Base-by-base conservation (phyloP, 805 yeast genomes). In the Candida tibetensis region DNA sequence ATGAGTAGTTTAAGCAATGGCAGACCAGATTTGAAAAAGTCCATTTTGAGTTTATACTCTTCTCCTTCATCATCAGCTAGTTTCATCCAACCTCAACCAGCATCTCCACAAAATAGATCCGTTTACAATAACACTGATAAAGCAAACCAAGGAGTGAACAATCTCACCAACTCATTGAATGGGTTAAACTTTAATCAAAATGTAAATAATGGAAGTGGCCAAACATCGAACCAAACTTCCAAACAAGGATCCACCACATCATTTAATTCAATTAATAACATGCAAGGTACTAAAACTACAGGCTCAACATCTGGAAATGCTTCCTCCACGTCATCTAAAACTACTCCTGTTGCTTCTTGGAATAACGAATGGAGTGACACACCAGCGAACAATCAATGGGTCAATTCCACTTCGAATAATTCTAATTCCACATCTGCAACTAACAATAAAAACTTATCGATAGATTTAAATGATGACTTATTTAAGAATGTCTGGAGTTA, bases 11-110 rank as follows among this genome's bases (percentile, higher is more conserved):
- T 41, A 18, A 31, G 19, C 26, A 52, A 43, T 31, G 58, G 59
- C 23, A 74, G 96, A 53, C 91, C 93, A 3, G 97, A 91, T 54
- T 72, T 93, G 60, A 93, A 93, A 57, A 87, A 87, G 64, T 87
- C 96, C 1, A 93, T 93, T 42, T 65, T 93, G 42, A 88, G 97
- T 17, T 72, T 93, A 37, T 93, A 93, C 59, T 78, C 95, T 1
- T 76, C 71, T 10, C 72, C 72, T 14, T 59, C 71, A 1, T 59
- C 85, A 2, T 85, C 82, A 15, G 62, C 68, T 14, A 57, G 60
- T 37, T 54, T 62, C 42, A 42, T 50, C 15, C 33, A 37, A 10
- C 36, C 32, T 26, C 63, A 55, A 40, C 56, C 51, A 8, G 53
- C 7, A 7, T 1, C 31, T 4, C 17, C 10, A 4, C 30, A 22